Base-by-base conservation (phyloP, 2,329 filamentous ascomycete species). In the Penicillium sp. region DNA sequence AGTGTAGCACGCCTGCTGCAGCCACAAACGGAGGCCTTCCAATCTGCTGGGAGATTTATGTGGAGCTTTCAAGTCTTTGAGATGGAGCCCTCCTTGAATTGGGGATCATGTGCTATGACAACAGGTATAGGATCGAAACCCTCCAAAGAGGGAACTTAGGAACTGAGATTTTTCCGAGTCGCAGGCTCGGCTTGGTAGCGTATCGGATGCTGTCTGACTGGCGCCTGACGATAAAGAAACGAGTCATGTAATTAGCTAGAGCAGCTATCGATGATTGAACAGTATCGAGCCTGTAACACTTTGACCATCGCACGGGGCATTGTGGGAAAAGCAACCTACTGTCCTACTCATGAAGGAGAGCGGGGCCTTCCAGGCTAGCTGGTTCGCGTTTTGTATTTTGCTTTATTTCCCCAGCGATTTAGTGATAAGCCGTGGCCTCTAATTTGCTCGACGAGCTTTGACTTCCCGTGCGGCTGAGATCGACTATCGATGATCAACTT, bases 11-110 rank as follows among this genome's bases (percentile, higher is more conserved):
- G 42, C 28, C 43, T 39, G 17, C 52, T 59, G 57, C 47, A 59
- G 57, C 57, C 57, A 59, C 52, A 52, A 34, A 47, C 28, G 20
- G 31, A 51, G 38, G 25, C 20, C 38, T 43, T 50, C 20, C 31
- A 47, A 34, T 22, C 42, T 55, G 14, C 31, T 54, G 39, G 57
- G 42, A 34, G 45, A 28, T 15, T 49, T 49, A 14, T 31, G 17
- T 34, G 31, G 28, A 11, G 28, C n/a, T 12, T 17, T 17, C 15
- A 20, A 11, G 17, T 3, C n/a, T 12, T 17, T 17, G 7, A 35
- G 15, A 34, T 4, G 28, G 45, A 35, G n/a, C 25, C 11, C 6
- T 35, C 28, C 15, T 34, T 34, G 45, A n/a, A 35, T 14, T 35
- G n/a, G 28, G 2, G 3, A n/a, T 17, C 25, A 34, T 35, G 28